phyloP scores from a whole-genome alignment of 1,284 basidiomycete genomes.

The Salmacisia buchloeana region DNA sequence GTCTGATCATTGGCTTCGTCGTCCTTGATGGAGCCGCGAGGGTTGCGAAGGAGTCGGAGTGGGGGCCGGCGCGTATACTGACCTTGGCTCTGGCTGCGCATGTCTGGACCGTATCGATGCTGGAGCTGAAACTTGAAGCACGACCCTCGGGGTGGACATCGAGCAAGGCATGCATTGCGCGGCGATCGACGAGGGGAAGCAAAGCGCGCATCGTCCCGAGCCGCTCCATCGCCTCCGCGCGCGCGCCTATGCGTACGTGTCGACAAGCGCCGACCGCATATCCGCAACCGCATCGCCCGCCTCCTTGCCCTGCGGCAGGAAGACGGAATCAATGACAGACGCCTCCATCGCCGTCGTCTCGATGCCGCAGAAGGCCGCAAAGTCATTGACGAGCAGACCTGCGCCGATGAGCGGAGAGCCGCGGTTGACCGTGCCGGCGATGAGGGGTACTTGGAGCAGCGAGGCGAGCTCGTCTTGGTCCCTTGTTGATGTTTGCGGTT shows the following conservation, averaged over 20 bases:
- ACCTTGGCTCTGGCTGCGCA: too few species aligned
- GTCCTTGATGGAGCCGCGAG: background rate
- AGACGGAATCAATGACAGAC: constrained; percentile 93
- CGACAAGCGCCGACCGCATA: constrained; percentile 46
- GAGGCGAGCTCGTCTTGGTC: constrained; percentile 97
- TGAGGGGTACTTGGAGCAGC: constrained; percentile 86
- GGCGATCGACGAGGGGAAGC: background rate
- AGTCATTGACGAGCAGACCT: constrained; percentile 96
- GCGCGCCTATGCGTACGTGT: constrained; percentile 40
- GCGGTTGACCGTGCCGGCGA: constrained; percentile 96
- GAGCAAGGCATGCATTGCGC: background rate
- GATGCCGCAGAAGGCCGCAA: constrained; percentile 73
- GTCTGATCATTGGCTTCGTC: too few species aligned
- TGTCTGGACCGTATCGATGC: too few species aligned
- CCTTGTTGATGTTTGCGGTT: constrained; percentile 92
- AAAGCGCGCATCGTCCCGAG: background rate
- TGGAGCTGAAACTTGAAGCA: too few species aligned
- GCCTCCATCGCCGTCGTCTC: constrained; percentile 88
- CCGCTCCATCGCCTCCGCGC: background rate
- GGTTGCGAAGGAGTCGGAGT: background rate
- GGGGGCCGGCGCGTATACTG: too few species aligned
- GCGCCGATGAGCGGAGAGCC: constrained; percentile 97
- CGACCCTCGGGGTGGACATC: too few species aligned
- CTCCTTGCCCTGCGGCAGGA: constrained; percentile 56
- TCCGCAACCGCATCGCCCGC: constrained; percentile 40